A percentile compares a stretch with the other conserved stretches of the same genome.
These are phyloP conservation scores for Phascolomyces articulosus DNA, from an alignment of 371 early-diverging fungal species.

Conservation along the genomic window DNA sequence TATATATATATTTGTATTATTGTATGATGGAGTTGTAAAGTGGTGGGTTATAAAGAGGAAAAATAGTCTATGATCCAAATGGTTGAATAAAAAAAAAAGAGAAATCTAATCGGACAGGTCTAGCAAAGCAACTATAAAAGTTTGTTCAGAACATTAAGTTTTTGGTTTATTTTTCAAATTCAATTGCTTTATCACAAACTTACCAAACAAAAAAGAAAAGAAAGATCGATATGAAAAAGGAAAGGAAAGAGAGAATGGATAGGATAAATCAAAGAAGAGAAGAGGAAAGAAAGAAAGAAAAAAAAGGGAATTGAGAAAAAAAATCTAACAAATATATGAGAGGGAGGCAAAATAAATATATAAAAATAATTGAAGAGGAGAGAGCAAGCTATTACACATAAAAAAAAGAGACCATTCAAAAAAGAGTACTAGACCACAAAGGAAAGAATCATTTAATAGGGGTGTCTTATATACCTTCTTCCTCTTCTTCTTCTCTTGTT, in stretches of 20 bases:
- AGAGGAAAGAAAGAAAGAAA: constrained; percentile 3
- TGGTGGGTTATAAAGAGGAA: neutral
- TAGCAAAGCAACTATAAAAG: neutral
- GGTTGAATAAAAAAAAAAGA: neutral
- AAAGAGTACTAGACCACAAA: too few relatives aligned
- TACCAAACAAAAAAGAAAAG: neutral
- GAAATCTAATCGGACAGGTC: neutral
- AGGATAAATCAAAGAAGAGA: neutral
- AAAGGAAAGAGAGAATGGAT: constrained; percentile 4
- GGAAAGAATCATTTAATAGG: constrained; percentile 3
- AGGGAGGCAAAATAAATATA: neutral
- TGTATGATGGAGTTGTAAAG: neutral
- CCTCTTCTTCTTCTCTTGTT: too few relatives aligned
- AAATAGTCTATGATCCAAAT: neutral
- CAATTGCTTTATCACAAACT: neutral
- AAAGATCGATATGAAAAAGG: neutral
- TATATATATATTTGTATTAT: neutral
- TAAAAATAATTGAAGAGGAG: neutral
- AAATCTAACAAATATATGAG: neutral
- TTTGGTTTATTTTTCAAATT: too few relatives aligned
- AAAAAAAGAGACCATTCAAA: too few relatives aligned
- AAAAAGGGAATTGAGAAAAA: neutral
- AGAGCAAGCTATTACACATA: neutral
- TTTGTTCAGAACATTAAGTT: too few relatives aligned
- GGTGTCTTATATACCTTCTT: neutral